A percentile compares a stretch with the other conserved stretches of the same genome.
Evolutionary conservation across 768 basidiomycete genomes (phyloP).

Genomic region (Phylloporus scabripes): DNA sequence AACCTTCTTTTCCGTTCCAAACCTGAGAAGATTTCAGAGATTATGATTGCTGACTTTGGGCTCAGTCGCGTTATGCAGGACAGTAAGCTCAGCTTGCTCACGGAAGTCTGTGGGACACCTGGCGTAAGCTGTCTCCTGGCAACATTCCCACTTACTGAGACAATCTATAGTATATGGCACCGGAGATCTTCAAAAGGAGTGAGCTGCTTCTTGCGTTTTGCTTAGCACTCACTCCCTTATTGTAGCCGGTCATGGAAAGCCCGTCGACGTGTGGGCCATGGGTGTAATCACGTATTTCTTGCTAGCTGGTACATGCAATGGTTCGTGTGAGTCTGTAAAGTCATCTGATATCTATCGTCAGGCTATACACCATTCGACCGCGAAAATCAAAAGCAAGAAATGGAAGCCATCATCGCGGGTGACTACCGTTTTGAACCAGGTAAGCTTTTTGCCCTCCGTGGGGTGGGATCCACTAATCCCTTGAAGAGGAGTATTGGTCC

Average conservation of each 20-base stretch:
- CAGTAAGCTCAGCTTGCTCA: conserved; percentile 79
- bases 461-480: background rate
- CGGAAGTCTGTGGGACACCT: conserved; percentile 94
- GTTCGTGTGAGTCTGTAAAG: background rate
- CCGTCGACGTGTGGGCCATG: conserved; percentile 96
- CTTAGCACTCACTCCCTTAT: background rate
- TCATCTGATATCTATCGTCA: conserved; percentile 15
- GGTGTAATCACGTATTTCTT: conserved; percentile 98
- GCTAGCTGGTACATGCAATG: conserved; percentile 49
- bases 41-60: conserved; percentile 98
- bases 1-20: conserved; percentile 91
- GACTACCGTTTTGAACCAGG: conserved; percentile 89
- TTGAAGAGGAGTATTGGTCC: conserved; percentile 71
- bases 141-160: conserved; percentile 3
- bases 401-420: conserved; percentile 91
- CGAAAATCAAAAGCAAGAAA: conserved; percentile 81
- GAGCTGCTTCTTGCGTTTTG: conserved; percentile 19
- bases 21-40: conserved; percentile 79
- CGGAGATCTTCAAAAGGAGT: conserved; percentile 94
- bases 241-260: conserved; percentile 85
- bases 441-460: conserved; percentile 7
- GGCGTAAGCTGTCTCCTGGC: conserved; percentile 46
- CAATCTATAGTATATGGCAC: conserved; percentile 74
- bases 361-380: conserved; percentile 98
- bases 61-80: conserved; percentile 88